Evolutionary conservation across 305 asterid genomes (phyloP).

Genomic region (Nicotiana rustica): DNA sequence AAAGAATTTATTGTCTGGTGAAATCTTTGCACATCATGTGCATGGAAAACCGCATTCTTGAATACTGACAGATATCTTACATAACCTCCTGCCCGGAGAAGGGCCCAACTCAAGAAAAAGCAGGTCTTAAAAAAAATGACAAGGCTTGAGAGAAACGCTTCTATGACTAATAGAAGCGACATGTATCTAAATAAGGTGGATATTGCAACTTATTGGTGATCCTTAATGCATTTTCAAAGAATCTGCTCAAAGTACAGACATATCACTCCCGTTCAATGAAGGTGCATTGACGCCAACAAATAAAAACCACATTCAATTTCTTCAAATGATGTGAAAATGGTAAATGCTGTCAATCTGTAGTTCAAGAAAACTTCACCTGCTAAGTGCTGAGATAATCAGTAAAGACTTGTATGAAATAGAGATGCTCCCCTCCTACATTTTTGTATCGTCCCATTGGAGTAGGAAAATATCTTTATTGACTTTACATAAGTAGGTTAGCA

Average conservation of each 20-base stretch:
- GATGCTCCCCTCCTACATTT: neutral
- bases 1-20: neutral
- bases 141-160: neutral
- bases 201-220: neutral
- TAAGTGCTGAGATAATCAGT: neutral
- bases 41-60: neutral
- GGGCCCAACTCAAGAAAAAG: neutral
- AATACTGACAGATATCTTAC: neutral
- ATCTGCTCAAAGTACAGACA: neutral
- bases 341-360: neutral
- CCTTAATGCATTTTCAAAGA: slow-evolving; percentile 5
- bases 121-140: neutral
- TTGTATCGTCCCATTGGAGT: neutral
- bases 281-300: neutral
- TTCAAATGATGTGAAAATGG: neutral
- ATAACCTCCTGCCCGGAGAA: neutral
- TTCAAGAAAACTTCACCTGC: neutral
- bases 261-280: neutral
- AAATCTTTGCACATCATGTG: neutral
- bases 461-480: neutral
- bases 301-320: neutral
- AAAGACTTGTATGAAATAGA: neutral
- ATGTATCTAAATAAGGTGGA: neutral
- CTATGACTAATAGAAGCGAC: slow-evolving; percentile 11
- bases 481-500: neutral